Base-by-base conservation (phyloP, 345 rosid genomes). In the Eucalyptus camaldulensis region DNA sequence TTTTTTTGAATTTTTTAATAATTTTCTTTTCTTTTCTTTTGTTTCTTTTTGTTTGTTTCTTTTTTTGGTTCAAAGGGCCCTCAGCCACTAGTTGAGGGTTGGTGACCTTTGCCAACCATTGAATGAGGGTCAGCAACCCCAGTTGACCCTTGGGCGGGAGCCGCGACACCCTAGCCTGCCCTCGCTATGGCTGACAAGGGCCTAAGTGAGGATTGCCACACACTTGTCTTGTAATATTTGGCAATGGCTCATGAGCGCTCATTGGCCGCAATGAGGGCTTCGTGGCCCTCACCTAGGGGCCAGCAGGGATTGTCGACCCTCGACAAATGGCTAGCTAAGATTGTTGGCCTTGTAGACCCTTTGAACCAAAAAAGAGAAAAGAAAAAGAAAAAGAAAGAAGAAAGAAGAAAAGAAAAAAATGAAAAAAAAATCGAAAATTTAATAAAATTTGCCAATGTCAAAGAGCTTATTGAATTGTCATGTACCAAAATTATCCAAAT, bases 241-340 rank as follows among this genome's bases (percentile, higher is more conserved):
- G 58, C 5, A 53, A 53, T 10, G 58, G 58, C 58, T 53, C 58
- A 53, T 53, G 8, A 53, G 25, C 1, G 0, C 58, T 53, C 25
- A 21, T 21, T 53, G 1, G 10, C 25, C 0, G 4, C 25, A 53
- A 53, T 21, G 29, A 56, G 62, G 29, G 62, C 11, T 56, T 56
- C 0, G 1, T 56, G 62, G 29, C 62, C 62, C 29, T 56, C 29
- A 10, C 1, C 29, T 10, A 10, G 13, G 62, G 62, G 29, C 62
- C 1, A 56, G 3, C 3, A 0, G 13, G 29, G 27, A 6, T 56
- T 56, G 62, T 3, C 1, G 0, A 9, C 29, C 62, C 29, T 5
- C 1, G 0, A 25, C 29, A 24, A 25, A 13, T 56, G 29, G 62
- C 62, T 0, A 19, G 29, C 29, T 5, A 56, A 22, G 29, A 10